Evolutionary conservation across 179 eudicot genomes (phyloP), one percentile per base, ranked within the genome.

Genomic region (Corrigiola litoralis): DNA sequence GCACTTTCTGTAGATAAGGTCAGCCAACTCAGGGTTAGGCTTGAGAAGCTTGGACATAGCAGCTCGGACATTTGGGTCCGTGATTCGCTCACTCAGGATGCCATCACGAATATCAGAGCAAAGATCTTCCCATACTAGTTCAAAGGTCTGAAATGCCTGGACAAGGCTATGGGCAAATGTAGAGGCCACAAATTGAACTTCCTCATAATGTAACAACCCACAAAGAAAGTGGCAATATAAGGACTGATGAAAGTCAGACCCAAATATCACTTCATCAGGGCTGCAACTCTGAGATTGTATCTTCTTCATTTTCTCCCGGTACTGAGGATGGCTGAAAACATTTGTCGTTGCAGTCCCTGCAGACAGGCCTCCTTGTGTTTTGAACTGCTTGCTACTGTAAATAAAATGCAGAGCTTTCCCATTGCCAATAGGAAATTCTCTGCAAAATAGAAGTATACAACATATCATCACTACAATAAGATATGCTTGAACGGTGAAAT

Each of bases 321-420:
- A 94, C 11, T 72, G 68, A 17, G 77, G 67, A 24, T 81, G 75
- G 10, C 97, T 79, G 40, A 80, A 90, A 6, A 90, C 85, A 29
- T 94, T 88, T 14, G 99, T 90, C 0, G 97, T 90, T 8, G 97
- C 99, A 1, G 97, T 94, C 52, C 96, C 95, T 0, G 99, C 97
- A 9, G 80, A 65, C 0, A 90, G 70, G 29, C 95, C 95, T 9
- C 96, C 97, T 71, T 79, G 56, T 0, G 99, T 94, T 55, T 71
- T 75, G 77, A 88, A 86, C 40, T 86, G 99, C 66, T 77, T 94
- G 83, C 99, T 94, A 57, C 97, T 67, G 75, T 94, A 94, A 7
- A 88, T 76, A 68, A 94, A 88, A 29, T 72, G 75, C 58, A 94
- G 46, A 0, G 85, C 87, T 76, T 86, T 90, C 29, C 95, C 97